Evolutionary conservation across 306 rosid species (phyloP).

Genomic region (Erythrophleum fordii): DNA sequence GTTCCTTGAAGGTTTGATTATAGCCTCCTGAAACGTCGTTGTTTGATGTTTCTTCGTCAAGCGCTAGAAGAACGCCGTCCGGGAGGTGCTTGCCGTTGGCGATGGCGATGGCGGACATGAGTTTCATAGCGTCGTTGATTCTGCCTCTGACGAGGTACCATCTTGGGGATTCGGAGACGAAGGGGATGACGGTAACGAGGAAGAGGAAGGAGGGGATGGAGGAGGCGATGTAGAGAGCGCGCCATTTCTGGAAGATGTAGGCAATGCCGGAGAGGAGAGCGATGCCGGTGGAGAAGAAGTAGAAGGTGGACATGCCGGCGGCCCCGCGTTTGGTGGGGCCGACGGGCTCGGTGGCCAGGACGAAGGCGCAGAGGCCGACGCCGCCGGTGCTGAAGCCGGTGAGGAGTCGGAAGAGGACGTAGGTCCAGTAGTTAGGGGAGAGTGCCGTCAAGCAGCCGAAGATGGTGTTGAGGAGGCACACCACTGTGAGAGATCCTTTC

Average conservation of each 20-base stretch:
- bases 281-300: conserved; percentile 88
- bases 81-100: conserved; percentile 68
- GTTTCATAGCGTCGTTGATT: conserved; percentile 58
- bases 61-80: conserved; percentile 46
- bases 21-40: not conserved
- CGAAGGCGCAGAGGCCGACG: conserved; percentile 85
- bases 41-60: conserved; percentile 61
- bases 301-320: conserved; percentile 90
- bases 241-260: conserved; percentile 71
- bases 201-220: conserved; percentile 80
- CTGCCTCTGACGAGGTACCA: conserved; percentile 88
- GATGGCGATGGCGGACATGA: conserved; percentile 72
- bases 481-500: conserved; percentile 74
- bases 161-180: conserved; percentile 86
- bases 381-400: conserved; percentile 90
- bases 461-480: conserved; percentile 70
- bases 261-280: conserved; percentile 72
- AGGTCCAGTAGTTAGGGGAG: conserved; percentile 62
- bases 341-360: conserved; percentile 76
- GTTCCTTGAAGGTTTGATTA: conserved; percentile 2
- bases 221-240: conserved; percentile 67
- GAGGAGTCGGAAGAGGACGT: conserved; percentile 74
- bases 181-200: conserved; percentile 62
- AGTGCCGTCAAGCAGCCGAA: conserved; percentile 81
- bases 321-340: conserved; percentile 77